Evolutionary conservation across 2,329 filamentous ascomycete genomes (phyloP).

Genomic region (Fusarium palustre): DNA sequence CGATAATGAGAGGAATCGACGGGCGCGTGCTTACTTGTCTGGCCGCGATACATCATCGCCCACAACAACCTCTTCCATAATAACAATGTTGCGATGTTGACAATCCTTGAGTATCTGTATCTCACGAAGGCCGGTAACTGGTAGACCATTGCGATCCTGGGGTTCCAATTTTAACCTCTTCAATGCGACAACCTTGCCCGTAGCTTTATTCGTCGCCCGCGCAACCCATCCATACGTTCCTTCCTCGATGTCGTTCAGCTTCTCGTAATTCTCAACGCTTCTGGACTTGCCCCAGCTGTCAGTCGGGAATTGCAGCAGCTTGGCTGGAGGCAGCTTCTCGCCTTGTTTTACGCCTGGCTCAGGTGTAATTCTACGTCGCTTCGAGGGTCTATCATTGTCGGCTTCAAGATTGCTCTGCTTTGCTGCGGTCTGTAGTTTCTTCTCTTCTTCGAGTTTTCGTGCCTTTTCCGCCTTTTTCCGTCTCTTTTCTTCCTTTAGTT

Average conservation of each 20-base stretch:
- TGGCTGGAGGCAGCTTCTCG: conserved; percentile 51
- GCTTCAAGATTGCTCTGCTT: conserved; percentile 28
- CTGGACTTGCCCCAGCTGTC: conserved; percentile 76
- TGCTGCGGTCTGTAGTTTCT: conserved; percentile 52
- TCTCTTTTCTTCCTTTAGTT: conserved; percentile 88
- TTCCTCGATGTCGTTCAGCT: conserved; percentile 96
- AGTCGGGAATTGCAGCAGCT: conserved; percentile 77
- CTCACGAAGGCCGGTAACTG: conserved; percentile 91
- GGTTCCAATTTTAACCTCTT: conserved; percentile 94
- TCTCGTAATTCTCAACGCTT: conserved; percentile 88
- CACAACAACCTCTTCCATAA: conserved; percentile 84
- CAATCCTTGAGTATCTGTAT: conserved; percentile 90
- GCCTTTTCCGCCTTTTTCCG: conserved; percentile 85
- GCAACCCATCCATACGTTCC: conserved; percentile 96
- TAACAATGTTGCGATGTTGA: conserved; percentile 84
- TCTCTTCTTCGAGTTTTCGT: conserved; percentile 68
- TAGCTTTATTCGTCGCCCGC: conserved; percentile 78
- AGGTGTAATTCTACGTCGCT: conserved; percentile 70
- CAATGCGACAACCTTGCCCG: conserved; percentile 85
- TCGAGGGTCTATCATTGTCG: conserved; percentile 62
- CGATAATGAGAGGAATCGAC: conserved; percentile 22
- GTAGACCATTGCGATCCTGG: conserved; percentile 79
- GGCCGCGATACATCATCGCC: conserved; percentile 69
- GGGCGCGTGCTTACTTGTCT: conserved; percentile 61
- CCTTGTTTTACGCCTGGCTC: conserved; percentile 51